phyloP scores from a whole-genome alignment of 2,329 filamentous ascomycete genomes.

The Dryadomyces quercus-mongolicae region DNA sequence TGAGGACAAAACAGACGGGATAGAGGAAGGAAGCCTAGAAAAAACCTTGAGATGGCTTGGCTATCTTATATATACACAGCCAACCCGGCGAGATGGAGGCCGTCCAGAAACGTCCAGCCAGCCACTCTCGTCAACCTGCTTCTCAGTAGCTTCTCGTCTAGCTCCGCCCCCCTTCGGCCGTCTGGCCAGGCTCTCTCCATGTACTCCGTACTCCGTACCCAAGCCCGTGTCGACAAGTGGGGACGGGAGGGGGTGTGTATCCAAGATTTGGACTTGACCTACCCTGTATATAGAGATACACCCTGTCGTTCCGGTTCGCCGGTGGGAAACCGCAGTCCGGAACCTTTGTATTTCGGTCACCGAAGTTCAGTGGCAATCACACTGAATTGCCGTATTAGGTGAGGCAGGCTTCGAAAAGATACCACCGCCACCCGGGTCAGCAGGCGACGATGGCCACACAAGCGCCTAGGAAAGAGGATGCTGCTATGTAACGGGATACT shows the following conservation, averaged over 20 bases:
- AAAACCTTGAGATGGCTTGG: not conserved
- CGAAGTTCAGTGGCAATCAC: slow-evolving; percentile 27
- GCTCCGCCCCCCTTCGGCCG: not conserved
- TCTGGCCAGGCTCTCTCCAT: not conserved
- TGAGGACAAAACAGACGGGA: not conserved
- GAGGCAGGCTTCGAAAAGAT: slow-evolving; percentile 2
- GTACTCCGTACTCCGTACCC: not conserved
- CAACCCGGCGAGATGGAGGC: not conserved
- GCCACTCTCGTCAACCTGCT: slow-evolving; percentile 6
- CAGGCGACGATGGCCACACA: not conserved
- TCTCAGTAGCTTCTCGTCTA: not conserved
- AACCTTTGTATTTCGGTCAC: slow-evolving; percentile 27
- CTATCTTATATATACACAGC: not conserved
- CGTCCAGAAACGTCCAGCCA: slow-evolving; percentile 12
- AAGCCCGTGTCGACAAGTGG: not conserved
- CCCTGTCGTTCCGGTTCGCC: slow-evolving; percentile 18
- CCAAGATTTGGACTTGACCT: not conserved
- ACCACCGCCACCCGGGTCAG: not conserved
- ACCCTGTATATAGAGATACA: slow-evolving; percentile 14
- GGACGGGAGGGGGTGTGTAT: not conserved
- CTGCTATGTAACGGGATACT: not conserved
- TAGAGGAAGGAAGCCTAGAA: not conserved
- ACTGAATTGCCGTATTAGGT: slow-evolving; percentile 24
- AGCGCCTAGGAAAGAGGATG: not conserved
- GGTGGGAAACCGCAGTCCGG: slow-evolving; percentile 21